Evolutionary conservation across 2,329 filamentous ascomycete species (phyloP).

Genomic region (Stagonosporopsis vannaccii): DNA sequence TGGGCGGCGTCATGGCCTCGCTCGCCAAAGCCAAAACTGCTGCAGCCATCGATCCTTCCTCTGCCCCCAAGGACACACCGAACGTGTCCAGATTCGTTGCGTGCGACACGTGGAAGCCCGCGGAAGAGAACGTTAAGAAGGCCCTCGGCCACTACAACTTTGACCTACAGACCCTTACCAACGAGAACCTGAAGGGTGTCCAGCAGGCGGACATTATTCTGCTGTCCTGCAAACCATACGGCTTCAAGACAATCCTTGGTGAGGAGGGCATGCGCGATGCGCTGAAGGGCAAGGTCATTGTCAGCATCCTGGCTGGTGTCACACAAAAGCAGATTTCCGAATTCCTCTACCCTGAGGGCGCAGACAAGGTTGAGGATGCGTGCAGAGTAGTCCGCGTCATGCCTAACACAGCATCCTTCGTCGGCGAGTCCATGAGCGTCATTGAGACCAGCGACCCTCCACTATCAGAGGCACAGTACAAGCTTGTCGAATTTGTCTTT

Average conservation of each 20-base stretch:
- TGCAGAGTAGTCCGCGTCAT: conserved; percentile 79
- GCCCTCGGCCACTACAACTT: conserved; percentile 70
- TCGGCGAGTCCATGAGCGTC: conserved; percentile 81
- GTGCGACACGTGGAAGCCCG: conserved; percentile 75
- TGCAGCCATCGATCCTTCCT: conserved; percentile 50
- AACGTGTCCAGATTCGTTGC: conserved; percentile 78
- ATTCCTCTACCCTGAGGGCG: conserved; percentile 64
- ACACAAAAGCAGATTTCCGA: conserved; percentile 72
- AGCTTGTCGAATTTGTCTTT: conserved; percentile 78
- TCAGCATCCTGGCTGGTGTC: conserved; percentile 82
- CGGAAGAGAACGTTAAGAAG: conserved; percentile 71
- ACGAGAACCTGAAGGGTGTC: conserved; percentile 74
- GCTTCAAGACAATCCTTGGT: conserved; percentile 72
- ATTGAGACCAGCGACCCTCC: conserved; percentile 70
- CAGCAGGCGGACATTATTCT: conserved; percentile 75
- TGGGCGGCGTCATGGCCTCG: conserved; percentile 78
- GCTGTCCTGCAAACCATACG: conserved; percentile 81
- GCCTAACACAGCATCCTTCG: conserved; percentile 82
- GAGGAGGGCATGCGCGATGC: conserved; percentile 74
- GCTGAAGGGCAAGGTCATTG: conserved; percentile 78
- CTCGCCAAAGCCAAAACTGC: conserved; percentile 58
- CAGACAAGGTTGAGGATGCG: conserved; percentile 50
- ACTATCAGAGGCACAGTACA: conserved; percentile 60
- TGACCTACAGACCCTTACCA: conserved; percentile 70
- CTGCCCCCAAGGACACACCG: conserved; percentile 48